These are phyloP conservation scores for Tripterygium wilfordii DNA, from an alignment of 177 flowering plant species.

Conservation along the genomic window DNA sequence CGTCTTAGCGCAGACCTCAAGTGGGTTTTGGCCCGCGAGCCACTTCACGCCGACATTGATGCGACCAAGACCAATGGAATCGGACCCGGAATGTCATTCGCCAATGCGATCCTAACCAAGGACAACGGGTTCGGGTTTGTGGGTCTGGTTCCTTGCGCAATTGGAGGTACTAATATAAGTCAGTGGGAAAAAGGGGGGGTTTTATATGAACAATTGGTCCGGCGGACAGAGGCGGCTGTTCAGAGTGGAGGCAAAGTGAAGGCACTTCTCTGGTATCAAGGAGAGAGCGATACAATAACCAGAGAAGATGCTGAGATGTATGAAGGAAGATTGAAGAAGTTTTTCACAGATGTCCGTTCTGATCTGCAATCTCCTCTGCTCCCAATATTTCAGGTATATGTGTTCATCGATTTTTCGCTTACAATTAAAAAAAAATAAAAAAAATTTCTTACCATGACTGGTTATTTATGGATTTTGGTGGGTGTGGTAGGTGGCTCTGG, in stretches of 20 bases:
- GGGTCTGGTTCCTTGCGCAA: constrained; percentile 4
- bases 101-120: not conserved
- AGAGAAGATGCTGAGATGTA: constrained; percentile 13
- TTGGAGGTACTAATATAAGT: constrained; percentile 3
- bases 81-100: not conserved
- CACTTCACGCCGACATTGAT: too few species aligned
- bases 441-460: too few species aligned
- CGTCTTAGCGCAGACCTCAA: too few species aligned
- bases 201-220: not conserved
- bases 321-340: constrained; percentile 18
- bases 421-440: too few species aligned
- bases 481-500: constrained; percentile 55
- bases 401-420: too few species aligned
- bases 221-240: not conserved
- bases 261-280: constrained; percentile 4
- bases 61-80: too few species aligned
- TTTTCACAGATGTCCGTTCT: constrained; percentile 23
- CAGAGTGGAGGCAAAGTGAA: not conserved
- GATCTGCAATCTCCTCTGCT: constrained; percentile 19
- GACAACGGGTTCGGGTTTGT: too few species aligned
- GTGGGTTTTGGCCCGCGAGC: too few species aligned
- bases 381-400: constrained; percentile 17
- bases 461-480: too few species aligned
- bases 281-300: constrained; percentile 1
- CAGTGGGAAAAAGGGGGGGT: constrained; percentile 2